These are phyloP conservation scores for Parasitella parasitica DNA, from an alignment of 371 early-diverging fungal genomes.

Conservation along the genomic window DNA sequence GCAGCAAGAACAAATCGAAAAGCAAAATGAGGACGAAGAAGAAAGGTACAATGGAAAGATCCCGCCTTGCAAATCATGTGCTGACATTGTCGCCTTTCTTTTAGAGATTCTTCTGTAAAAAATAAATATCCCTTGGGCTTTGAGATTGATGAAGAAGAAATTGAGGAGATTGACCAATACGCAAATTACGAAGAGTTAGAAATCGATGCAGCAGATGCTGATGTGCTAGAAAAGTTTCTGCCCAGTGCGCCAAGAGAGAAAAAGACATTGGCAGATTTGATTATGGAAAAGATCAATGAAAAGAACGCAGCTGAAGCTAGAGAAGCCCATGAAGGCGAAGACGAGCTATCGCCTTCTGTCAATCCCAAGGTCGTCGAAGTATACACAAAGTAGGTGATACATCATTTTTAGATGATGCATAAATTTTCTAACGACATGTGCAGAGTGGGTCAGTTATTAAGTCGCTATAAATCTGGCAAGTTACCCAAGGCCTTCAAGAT, in stretches of 20 bases:
- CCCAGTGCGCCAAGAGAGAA: conserved; percentile 79
- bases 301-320: conserved; percentile 55
- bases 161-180: conserved; percentile 60
- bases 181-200: conserved; percentile 58
- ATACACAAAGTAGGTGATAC: conserved; percentile 78
- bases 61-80: neutral
- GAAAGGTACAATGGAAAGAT: conserved; percentile 18
- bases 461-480: conserved; percentile 94
- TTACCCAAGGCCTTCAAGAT: conserved; percentile 99
- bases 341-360: conserved; percentile 56
- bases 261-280: conserved; percentile 89
- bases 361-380: conserved; percentile 94
- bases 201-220: conserved; percentile 75
- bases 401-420: neutral
- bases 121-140: conserved; percentile 36
- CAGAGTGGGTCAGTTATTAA: conserved; percentile 86
- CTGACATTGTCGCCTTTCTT: neutral
- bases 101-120: conserved; percentile 1
- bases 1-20: conserved; percentile 89
- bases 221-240: conserved; percentile 85
- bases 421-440: neutral
- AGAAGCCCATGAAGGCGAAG: conserved; percentile 35
- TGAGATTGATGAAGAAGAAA: conserved; percentile 52
- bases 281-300: conserved; percentile 90
- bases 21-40: conserved; percentile 28